Evolutionary conservation across 2,329 filamentous ascomycete species (phyloP), one percentile per base, ranked within the genome.

Genomic region (Trichoderma asperellum): DNA sequence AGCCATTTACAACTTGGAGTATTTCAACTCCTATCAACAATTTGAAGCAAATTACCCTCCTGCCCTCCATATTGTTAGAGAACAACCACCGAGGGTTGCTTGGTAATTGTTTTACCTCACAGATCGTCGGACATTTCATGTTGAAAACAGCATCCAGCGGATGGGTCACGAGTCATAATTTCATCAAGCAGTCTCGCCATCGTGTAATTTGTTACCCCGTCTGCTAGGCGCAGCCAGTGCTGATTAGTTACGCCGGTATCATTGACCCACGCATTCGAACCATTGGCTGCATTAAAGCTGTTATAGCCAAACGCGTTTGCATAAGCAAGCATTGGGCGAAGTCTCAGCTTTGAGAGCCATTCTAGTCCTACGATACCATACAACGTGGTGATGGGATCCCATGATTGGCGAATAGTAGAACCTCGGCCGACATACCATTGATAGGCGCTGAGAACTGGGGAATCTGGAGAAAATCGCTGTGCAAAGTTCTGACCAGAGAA

Each of bases 351-450:
- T 8, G 62, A n/a, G 49, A 11, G 0, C 64, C 40, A 47, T 0
- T 67, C 53, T 2, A 58, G 55, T 1, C 64, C 55, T 24, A 58
- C 16, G 37, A 49, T 27, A 2, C 64, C 64, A 37, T 59, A 67
- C 4, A 67, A 14, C 2, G 29, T 57, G 4, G 62, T 57, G 14
- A 66, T 66, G 0, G 62, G 62, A 49, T 66, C 62, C 62, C 62
- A 58, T 18, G 62, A 66, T 6, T 12, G 6, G 7, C 53, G 62
- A 35, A n/a, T 6, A 2, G 62, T 66, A 35, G 62, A 66, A 5
- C 53, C 53, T 10, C 62, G 37, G 16, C 62, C 53, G 1, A 66
- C 53, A 34, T 66, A 66, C 62, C 62, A 66, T 37, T 66, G 62
- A 14, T 66, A 66, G 1, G 53, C 7, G 27, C 53, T 66, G n/a